Evolutionary conservation across 164 flowering plant species (phyloP).

Genomic region (Taxillus chinensis): DNA sequence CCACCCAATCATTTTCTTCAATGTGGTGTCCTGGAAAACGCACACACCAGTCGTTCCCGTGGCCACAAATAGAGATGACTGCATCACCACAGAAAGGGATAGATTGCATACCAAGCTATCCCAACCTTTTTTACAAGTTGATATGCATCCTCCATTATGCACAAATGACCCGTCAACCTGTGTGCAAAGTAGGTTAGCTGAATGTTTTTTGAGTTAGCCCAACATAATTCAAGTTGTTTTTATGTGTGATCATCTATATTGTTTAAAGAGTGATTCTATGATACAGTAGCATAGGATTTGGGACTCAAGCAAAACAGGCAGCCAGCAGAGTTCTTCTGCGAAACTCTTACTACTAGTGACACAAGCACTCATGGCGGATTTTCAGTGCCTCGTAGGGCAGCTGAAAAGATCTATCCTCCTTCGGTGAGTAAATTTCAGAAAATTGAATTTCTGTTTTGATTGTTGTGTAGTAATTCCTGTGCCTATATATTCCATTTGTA

Average conservation of each 20-base stretch:
- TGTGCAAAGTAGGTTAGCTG: slow-evolving; percentile 57
- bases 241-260: background rate
- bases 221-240: background rate
- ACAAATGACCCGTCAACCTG: slow-evolving; percentile 96
- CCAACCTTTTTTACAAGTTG: slow-evolving; percentile 87
- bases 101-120: slow-evolving; percentile 83
- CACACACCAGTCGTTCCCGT: too few species aligned
- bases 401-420: slow-evolving; percentile 93
- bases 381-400: slow-evolving; percentile 97
- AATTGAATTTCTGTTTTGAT: background rate
- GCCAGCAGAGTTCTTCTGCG: slow-evolving; percentile 89
- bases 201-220: background rate
- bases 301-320: slow-evolving; percentile 83
- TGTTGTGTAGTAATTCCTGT: background rate
- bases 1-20: too few species aligned
- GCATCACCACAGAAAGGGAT: slow-evolving; percentile 93
- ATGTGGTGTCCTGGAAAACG: too few species aligned
- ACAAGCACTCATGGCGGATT: slow-evolving; percentile 99
- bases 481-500: slow-evolving; percentile 11
- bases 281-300: slow-evolving; percentile 72
- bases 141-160: slow-evolving; percentile 92
- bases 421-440: slow-evolving; percentile 35
- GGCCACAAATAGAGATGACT: slow-evolving; percentile 47
- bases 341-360: slow-evolving; percentile 95
- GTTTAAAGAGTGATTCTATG: too few species aligned